Evolutionary conservation across 345 rosid species (phyloP).

Genomic region (Durio zibethinus): DNA sequence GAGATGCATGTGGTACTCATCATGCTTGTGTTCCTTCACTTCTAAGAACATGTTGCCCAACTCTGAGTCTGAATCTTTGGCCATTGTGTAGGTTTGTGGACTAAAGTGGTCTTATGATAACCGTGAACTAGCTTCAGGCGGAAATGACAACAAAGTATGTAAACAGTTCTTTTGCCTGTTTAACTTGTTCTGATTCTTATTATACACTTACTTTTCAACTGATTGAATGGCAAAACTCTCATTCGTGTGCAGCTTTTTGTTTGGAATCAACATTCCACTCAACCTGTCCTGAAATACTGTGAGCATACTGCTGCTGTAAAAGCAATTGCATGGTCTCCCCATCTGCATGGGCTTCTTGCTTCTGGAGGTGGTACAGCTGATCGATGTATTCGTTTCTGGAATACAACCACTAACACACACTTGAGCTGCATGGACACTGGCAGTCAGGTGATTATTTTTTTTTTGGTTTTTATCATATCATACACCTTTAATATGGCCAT

Average conservation of each 20-base stretch:
- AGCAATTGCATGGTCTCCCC: constrained; percentile 99
- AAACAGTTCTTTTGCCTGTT: not conserved
- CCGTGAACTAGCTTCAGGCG: constrained; percentile 97
- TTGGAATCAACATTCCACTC: constrained; percentile 96
- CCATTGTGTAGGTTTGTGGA: constrained; percentile 72
- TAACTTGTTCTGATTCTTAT: not conserved
- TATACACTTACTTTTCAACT: not conserved
- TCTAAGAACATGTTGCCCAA: not conserved
- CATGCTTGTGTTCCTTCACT: not conserved
- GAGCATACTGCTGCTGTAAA: constrained; percentile 98
- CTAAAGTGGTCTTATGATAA: constrained; percentile 97
- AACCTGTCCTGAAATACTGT: constrained; percentile 81
- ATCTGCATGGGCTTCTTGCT: constrained; percentile 95
- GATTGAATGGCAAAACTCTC: constrained; percentile 16
- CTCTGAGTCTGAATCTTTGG: constrained; percentile 18
- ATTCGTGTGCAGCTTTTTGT: constrained; percentile 72
- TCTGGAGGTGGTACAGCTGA: constrained; percentile 99
- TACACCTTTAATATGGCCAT: not conserved
- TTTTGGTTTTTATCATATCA: not conserved
- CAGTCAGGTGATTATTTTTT: constrained; percentile 63
- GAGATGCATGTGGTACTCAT: not conserved
- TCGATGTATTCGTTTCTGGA: constrained; percentile 97
- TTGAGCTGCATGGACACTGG: constrained; percentile 90
- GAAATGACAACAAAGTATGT: constrained; percentile 90
- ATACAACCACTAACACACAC: constrained; percentile 85